phyloP scores from a whole-genome alignment of 179 eudicot species.

The Carnegiea gigantea region DNA sequence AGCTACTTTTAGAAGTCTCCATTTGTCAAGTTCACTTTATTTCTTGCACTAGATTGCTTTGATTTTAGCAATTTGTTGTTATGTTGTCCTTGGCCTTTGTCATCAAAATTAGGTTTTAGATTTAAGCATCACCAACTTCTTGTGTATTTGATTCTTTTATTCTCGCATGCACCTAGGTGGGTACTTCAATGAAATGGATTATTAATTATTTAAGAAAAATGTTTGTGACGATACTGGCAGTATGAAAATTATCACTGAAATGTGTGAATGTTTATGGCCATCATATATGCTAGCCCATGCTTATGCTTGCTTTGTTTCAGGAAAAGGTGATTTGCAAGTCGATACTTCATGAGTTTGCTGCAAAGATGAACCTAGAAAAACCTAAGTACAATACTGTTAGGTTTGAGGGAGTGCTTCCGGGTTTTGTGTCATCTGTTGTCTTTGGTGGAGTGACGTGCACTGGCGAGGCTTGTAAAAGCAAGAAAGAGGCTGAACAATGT shows the following conservation, averaged over 20 bases:
- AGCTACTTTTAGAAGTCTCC: neutral
- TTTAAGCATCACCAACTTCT: no score
- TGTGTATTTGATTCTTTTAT: neutral
- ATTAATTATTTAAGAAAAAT: neutral
- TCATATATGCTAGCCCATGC: neutral
- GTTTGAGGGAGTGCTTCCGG: conserved; percentile 33
- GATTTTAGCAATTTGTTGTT: neutral
- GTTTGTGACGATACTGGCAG: neutral
- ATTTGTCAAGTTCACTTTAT: no score
- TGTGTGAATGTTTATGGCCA: neutral
- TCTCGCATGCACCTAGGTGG: neutral
- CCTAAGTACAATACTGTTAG: conserved; percentile 48
- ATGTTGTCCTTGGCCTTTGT: neutral
- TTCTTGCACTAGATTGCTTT: neutral
- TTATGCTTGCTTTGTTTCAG: neutral
- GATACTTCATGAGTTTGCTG: conserved; percentile 55
- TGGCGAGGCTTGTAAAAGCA: conserved; percentile 47
- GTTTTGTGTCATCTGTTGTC: conserved; percentile 44
- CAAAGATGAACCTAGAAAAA: conserved; percentile 40
- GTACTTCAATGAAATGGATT: neutral
- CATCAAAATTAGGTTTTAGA: no score
- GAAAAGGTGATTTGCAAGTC: conserved; percentile 43
- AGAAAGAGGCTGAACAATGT: conserved; percentile 71
- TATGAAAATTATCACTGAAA: neutral
- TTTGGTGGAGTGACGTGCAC: conserved; percentile 47